phyloP scores from a whole-genome alignment of 495 filamentous ascomycete genomes.

The Neurospora sp. region DNA sequence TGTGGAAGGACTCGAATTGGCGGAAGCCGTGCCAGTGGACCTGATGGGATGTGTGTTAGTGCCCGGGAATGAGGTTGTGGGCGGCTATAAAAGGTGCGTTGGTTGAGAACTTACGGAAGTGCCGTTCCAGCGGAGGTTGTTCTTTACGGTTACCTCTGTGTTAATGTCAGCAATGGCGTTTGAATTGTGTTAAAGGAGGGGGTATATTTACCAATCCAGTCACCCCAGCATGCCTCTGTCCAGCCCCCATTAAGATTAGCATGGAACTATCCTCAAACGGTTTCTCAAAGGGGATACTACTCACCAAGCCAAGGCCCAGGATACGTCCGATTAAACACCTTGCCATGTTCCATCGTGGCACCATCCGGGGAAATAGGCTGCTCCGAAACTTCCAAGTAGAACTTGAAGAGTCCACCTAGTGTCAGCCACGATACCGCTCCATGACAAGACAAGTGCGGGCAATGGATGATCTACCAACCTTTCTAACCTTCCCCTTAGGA shows the following conservation, averaged over 20 bases:
- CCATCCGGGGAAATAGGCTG: slow-evolving; percentile 9
- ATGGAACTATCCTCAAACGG: not conserved
- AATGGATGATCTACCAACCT: not conserved
- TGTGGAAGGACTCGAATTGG: slow-evolving; percentile 25
- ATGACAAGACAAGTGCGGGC: not conserved
- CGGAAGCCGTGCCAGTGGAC: slow-evolving; percentile 20
- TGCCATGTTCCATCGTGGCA: slow-evolving; percentile 9
- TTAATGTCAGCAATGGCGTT: too few relatives aligned
- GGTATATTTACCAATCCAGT: too few relatives aligned
- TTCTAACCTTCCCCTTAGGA: not conserved
- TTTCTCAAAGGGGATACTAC: not conserved
- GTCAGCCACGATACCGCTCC: not conserved
- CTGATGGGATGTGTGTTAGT: not conserved
- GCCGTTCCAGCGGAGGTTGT: slow-evolving; percentile 6
- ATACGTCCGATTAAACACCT: slow-evolving; percentile 7
- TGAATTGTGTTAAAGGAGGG: too few relatives aligned
- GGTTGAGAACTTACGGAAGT: slow-evolving; percentile 6
- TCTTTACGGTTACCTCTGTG: slow-evolving; percentile 5
- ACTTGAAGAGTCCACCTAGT: not conserved
- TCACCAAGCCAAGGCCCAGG: slow-evolving; percentile 9
- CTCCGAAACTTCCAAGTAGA: slow-evolving; percentile 6
- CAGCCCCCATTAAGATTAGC: not conserved
- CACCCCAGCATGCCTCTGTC: slow-evolving; percentile 9
- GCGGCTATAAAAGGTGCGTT: too few relatives aligned
- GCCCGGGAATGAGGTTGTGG: too few relatives aligned